Evolutionary conservation across 805 yeast genomes (phyloP).

Genomic region (Pichia gijzeniarum): DNA sequence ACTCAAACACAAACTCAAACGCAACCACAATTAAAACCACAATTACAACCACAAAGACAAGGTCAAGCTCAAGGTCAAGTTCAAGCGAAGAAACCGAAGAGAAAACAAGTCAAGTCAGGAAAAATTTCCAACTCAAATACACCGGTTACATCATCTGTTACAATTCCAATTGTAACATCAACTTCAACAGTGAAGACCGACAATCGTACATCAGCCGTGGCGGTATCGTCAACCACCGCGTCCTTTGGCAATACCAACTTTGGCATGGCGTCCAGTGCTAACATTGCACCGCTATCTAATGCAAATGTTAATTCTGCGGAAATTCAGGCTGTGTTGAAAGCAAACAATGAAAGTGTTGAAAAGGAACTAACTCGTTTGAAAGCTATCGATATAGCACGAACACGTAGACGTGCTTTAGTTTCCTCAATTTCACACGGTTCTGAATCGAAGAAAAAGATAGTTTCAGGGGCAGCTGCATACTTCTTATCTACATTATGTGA

Average conservation of each 20-base stretch:
- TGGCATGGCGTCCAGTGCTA: too few species aligned
- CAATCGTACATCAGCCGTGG: too few species aligned
- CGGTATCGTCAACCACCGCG: too few species aligned
- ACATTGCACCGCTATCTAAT: conserved; percentile 10
- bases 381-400: conserved; percentile 35
- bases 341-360: conserved; percentile 24
- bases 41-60: neutral
- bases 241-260: too few species aligned
- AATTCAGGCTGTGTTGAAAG: conserved; percentile 25
- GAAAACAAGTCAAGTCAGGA: neutral
- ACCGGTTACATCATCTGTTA: conserved; percentile 11
- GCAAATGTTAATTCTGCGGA: conserved; percentile 11
- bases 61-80: neutral
- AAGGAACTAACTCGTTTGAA: conserved; percentile 25
- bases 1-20: too few species aligned
- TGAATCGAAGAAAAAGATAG: conserved; percentile 18
- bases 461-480: conserved; percentile 40
- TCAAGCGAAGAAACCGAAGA: conserved; percentile 1
- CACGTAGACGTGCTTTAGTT: conserved; percentile 38
- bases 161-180: neutral
- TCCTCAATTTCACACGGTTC: neutral
- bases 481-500: conserved; percentile 47
- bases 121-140: conserved; percentile 4
- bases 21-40: neutral
- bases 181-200: neutral